Evolutionary conservation across 2,329 filamentous ascomycete genomes (phyloP), one percentile per base, ranked within the genome.

Genomic region (Xylariales sp.): DNA sequence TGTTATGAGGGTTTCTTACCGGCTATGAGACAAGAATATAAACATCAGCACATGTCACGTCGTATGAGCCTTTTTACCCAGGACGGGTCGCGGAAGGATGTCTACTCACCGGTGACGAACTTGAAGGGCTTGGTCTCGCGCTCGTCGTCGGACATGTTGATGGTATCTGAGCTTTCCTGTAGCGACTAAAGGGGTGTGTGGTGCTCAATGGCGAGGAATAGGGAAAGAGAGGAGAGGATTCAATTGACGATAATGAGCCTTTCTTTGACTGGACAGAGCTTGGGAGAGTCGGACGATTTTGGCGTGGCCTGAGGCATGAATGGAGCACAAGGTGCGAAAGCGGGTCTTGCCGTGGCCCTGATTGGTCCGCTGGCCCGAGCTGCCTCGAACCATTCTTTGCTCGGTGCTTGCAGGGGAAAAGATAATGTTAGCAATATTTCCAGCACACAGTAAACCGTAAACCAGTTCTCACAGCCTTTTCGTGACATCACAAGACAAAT

Each of bases 61-160:
- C 58, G 25, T 29, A 16, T 37, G 34, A 37, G 34, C 17, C 59
- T 60, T 59, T 61, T 60, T 50, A 42, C 13, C n/a, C 16, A 20
- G 16, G 7, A 13, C 18, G 23, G 32, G 31, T 17, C 20, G 29
- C 24, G 31, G n/a, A 25, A 17, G 13, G 15, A 29, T 31, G 37
- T 32, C 42, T 38, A 67, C 88, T 69, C 80, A 95, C 90, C 91
- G 74, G 91, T 97, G 63, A 97, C 93, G 75, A 97, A 97, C 86
- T 98, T 98, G 85, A 98, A 98, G 70, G 94, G 94, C 83, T 96
- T 98, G 73, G 90, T 96, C 55, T 78, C 76, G 68, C 77, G 76
- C 68, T 95, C 87, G 60, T 87, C 84, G 72, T 94, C 88, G 66
- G 89, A 85, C 91, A 98, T 98, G 57, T 72, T 90, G 78, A 69